Conservation (phyloP, 352 stramenopile species). For the Pythium sukuiense region DNA sequence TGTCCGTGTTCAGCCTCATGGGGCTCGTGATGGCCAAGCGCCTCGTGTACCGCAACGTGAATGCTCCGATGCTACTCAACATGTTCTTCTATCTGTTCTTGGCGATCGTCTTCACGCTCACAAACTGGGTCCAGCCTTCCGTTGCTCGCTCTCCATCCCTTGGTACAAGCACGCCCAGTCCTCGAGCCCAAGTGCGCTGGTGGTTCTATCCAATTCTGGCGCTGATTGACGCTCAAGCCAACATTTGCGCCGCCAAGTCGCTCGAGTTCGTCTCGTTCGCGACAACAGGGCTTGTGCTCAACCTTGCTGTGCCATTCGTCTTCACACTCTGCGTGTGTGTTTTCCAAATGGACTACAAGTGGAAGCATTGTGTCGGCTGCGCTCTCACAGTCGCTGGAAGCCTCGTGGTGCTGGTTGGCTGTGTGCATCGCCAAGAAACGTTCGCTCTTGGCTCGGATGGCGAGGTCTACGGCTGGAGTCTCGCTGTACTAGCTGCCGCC, state of each 20-base stretch:
- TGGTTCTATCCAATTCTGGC: constrained; percentile 46
- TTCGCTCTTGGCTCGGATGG: constrained; percentile 22
- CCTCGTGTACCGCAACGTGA: constrained; percentile 31
- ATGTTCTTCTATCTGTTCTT: constrained; percentile 41
- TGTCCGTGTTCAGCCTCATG: constrained; percentile 43
- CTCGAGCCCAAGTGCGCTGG: constrained; percentile 22
- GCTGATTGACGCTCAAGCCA: constrained; percentile 45
- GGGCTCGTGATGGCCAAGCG: constrained; percentile 42
- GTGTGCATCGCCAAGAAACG: constrained; percentile 20
- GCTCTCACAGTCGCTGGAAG: constrained; percentile 21
- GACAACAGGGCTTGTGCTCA: constrained; percentile 38
- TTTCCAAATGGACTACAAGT: constrained; percentile 31
- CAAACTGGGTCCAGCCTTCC: constrained; percentile 16
- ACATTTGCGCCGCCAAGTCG: constrained; percentile 34
- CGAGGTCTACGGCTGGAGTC: constrained; percentile 35
- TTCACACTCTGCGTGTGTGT: constrained; percentile 34
- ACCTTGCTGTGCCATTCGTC: constrained; percentile 49
- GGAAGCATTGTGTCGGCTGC: constrained; percentile 34
- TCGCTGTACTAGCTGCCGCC: constrained; percentile 33
- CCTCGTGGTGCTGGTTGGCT: constrained; percentile 32
- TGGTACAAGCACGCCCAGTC: neutral
- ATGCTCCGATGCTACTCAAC: constrained; percentile 38
- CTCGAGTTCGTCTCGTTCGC: constrained; percentile 40
- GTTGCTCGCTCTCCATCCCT: neutral
- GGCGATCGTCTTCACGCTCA: constrained; percentile 28